Evolutionary conservation across 2,329 filamentous ascomycete species (phyloP).

Genomic region (Diaporthe longicolla): DNA sequence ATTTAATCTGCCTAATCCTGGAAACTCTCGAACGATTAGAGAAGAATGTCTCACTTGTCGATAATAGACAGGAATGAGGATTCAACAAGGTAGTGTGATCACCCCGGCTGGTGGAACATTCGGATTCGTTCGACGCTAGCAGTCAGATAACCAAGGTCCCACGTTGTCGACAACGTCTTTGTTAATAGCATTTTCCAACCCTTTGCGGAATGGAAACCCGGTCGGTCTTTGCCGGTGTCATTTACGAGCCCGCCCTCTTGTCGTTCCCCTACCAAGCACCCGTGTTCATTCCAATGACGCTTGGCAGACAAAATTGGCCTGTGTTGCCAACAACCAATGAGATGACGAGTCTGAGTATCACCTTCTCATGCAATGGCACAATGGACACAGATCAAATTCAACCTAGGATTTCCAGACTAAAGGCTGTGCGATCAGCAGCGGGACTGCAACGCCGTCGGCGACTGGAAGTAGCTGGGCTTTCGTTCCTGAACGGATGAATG

Average conservation of each 20-base stretch:
- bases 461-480: neutral
- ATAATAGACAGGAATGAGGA: neutral
- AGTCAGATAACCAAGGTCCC: neutral
- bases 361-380: neutral
- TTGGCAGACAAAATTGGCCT: neutral
- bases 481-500: neutral
- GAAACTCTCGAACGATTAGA: neutral
- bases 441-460: neutral
- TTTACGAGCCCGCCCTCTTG: neutral
- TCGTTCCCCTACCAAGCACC: neutral
- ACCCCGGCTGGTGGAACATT: neutral
- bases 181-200: neutral
- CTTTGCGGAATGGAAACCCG: neutral
- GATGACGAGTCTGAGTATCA: neutral
- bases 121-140: slow-evolving; percentile 2
- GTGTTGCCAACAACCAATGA: neutral
- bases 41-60: slow-evolving; percentile 3
- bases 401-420: neutral
- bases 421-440: neutral
- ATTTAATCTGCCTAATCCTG: neutral
- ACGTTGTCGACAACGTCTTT: neutral
- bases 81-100: neutral
- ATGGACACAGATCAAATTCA: too few relatives aligned
- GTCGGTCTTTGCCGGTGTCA: neutral
- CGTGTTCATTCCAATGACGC: slow-evolving; percentile 5